Conservation (phyloP, 306 rosid genomes). For the Vigna trinervia region DNA sequence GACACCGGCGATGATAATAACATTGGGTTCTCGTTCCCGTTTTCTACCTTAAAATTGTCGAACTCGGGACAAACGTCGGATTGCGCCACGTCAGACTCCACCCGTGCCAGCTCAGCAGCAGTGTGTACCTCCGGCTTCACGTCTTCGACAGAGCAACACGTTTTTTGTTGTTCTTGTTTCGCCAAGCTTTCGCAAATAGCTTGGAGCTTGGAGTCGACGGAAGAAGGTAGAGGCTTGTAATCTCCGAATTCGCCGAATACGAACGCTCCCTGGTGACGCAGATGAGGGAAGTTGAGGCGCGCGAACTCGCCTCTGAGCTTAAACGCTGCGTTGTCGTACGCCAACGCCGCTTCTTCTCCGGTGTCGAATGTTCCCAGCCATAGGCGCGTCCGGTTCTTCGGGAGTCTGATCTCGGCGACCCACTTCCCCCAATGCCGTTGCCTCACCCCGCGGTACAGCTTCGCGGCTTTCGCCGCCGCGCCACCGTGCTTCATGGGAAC, state of each 20-base stretch:
- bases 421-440: constrained; percentile 98
- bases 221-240: constrained; percentile 76
- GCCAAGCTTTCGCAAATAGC: constrained; percentile 75
- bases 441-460: constrained; percentile 88
- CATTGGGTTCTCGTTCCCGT: background rate
- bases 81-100: background rate
- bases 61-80: background rate
- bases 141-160: constrained; percentile 44
- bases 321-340: constrained; percentile 85
- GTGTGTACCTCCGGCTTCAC: constrained; percentile 44
- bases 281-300: constrained; percentile 83
- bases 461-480: constrained; percentile 54
- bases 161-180: constrained; percentile 51
- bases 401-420: constrained; percentile 98
- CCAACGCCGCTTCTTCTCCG: constrained; percentile 90
- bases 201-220: constrained; percentile 82
- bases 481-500: constrained; percentile 70
- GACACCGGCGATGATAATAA: constrained; percentile 59
- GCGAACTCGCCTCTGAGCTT: constrained; percentile 90
- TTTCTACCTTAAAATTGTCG: background rate
- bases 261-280: constrained; percentile 56
- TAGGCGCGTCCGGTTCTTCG: constrained; percentile 86
- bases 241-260: constrained; percentile 60
- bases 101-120: constrained; percentile 25
- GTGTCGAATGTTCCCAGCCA: constrained; percentile 98